phyloP scores from a whole-genome alignment of 2,329 filamentous ascomycete species.

The Curvularia hawaiiensis region DNA sequence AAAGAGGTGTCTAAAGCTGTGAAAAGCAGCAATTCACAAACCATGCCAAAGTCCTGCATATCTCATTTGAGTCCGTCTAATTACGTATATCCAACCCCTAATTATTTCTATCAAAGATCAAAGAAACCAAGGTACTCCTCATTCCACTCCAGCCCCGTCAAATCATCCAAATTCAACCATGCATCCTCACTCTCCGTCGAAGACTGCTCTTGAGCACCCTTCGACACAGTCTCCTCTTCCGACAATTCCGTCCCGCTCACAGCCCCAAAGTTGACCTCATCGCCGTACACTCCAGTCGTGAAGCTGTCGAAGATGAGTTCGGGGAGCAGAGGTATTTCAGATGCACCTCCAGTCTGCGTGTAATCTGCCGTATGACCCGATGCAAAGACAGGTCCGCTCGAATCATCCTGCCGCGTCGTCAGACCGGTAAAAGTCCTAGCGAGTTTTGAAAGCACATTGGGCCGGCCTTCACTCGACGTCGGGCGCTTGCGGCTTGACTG shows the following conservation, averaged over 20 bases:
- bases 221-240: not conserved
- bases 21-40: not conserved
- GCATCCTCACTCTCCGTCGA: not conserved
- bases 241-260: not conserved
- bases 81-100: not conserved
- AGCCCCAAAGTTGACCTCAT: not conserved
- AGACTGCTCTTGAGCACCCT: not conserved
- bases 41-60: not conserved
- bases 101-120: not conserved
- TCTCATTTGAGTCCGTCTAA: not conserved
- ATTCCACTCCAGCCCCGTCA: not conserved
- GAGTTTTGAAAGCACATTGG: constrained; percentile 8
- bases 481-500: constrained; percentile 8
- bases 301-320: not conserved
- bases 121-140: not conserved
- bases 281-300: not conserved
- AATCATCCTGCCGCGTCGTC: not conserved
- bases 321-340: not conserved
- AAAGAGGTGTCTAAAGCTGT: not conserved
- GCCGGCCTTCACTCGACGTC: constrained; percentile 4
- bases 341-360: not conserved
- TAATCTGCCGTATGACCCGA: not conserved
- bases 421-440: constrained; percentile 7
- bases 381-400: too few species aligned
- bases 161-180: not conserved